Evolutionary conservation across 352 stramenopile genomes (phyloP), one percentile per base, ranked within the genome.

Genomic region (Pythium phragmiticola): DNA sequence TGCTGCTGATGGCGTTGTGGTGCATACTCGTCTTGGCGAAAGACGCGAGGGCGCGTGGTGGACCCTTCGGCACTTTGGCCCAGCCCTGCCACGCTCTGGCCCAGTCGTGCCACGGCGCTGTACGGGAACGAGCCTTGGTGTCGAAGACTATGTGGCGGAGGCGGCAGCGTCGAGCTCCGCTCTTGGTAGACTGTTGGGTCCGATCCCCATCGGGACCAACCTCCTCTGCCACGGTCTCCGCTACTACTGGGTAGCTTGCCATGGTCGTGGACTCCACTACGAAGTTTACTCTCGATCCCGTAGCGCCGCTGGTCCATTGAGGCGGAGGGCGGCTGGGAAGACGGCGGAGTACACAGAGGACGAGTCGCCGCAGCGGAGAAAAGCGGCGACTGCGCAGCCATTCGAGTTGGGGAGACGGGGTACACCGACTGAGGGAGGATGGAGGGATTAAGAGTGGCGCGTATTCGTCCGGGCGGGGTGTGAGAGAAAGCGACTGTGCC

Each of bases 91-190:
- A n/a, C n/a, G n/a, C n/a, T n/a, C n/a, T n/a, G n/a, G n/a, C n/a
- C n/a, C n/a, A n/a, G n/a, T n/a, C n/a, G n/a, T n/a, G 16, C 52
- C 1, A 37, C 19, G 21, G 11, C 52, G 16, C 26, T 19, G 21
- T 58, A 58, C n/a, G 52, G 52, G 52, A 58, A 58, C 34, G 52
- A 16, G 19, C 39, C 48, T 9, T 36, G 34, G 36, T 58, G 36
- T 5, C 52, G 52, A 13, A 58, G 52, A 37, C 33, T 21, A 12
- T 49, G 52, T 7, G 36, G 36, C 7, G 52, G 37, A 28, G 26
- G 26, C 36, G 52, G 33, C n/a, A 34, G 52, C 26, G 49, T 26
- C 12, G 12, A 21, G 23, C 14, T 13, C 5, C 47, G 42, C 14
- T 54, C 47, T 11, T 39, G 42, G 17, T 48, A 48, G 42, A 21